Evolutionary conservation across 1,139 yeast genomes (phyloP).

Genomic region (Taphrina pruni): DNA sequence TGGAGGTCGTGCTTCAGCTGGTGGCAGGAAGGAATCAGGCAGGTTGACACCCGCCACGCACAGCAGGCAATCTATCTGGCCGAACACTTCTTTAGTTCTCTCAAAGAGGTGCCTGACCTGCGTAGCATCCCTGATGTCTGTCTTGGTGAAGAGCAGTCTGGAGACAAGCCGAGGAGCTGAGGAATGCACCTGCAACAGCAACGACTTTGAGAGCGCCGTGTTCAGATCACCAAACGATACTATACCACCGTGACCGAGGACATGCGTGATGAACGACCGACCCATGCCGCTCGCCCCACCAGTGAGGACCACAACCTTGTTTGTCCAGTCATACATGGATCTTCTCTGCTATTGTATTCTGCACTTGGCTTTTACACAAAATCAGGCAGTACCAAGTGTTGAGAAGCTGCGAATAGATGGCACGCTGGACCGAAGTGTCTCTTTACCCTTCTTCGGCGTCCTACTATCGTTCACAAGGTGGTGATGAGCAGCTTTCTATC

Average conservation of each 20-base stretch:
- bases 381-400: too few species aligned
- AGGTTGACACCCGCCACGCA: constrained; percentile 40
- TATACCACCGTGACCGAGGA: constrained; percentile 27
- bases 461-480: too few species aligned
- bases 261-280: constrained; percentile 30
- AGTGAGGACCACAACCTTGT: constrained; percentile 37
- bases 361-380: too few species aligned
- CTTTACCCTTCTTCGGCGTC: too few species aligned
- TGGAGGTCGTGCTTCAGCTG: constrained; percentile 12
- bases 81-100: constrained; percentile 29
- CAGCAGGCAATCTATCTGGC: constrained; percentile 23
- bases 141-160: constrained; percentile 33
- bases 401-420: too few species aligned
- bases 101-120: constrained; percentile 16
- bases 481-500: too few species aligned
- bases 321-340: constrained; percentile 30
- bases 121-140: constrained; percentile 30
- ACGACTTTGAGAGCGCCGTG: constrained; percentile 33
- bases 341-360: too few species aligned
- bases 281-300: constrained; percentile 41
- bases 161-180: constrained; percentile 35
- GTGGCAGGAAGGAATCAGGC: constrained; percentile 33
- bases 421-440: too few species aligned
- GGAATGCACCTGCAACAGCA: constrained; percentile 32
- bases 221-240: constrained; percentile 39